Evolutionary conservation across 352 stramenopile genomes (phyloP), one percentile per base, ranked within the genome.

Genomic region (Phytophthora nicotianae): DNA sequence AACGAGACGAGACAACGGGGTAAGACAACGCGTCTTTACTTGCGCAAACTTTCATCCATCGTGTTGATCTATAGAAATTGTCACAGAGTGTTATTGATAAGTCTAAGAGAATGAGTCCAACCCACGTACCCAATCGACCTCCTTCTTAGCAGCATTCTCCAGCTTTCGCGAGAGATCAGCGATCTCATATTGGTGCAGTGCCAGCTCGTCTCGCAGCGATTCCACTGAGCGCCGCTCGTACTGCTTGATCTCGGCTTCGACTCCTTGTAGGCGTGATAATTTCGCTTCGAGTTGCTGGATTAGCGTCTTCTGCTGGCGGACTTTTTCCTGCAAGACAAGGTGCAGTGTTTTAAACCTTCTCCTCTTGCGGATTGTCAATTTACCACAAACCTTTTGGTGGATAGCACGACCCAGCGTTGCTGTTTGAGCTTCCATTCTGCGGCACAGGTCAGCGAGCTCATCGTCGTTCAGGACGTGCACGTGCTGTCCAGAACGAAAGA

Each of bases 321-420:
- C 8, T 33, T 65, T 46, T 14, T 63, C 26, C 58, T 78, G 13
- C 24, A 56, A 38, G 29, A 55, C 33, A 38, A 50, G 5, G 0
- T 1, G 16, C 43, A 54, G 4, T 50, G 23, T 16, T 40, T 27
- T 17, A 48, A 17, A 48, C 8, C 14, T 8, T 7, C 11, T 26
- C 23, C 24, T 23, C 17, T 37, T 23, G 4, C 32, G 21, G 29
- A 38, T 13, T 2, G 27, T 9, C 13, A 38, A n/a, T 38, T 38
- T 17, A 6, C n/a, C 32, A 27, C 40, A 17, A 47, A 77, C 68
- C 53, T 72, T 75, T 55, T 77, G 23, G 24, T 17, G 45, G n/a
- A 49, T 70, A 17, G 27, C 35, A 14, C 63, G 42, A 9, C 57
- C 10, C 0, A 70, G 20, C 20, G 52, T 56, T 8, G 52, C 51